Conservation (phyloP, 2,329 filamentous ascomycete genomes). For the Penicillium sp. region DNA sequence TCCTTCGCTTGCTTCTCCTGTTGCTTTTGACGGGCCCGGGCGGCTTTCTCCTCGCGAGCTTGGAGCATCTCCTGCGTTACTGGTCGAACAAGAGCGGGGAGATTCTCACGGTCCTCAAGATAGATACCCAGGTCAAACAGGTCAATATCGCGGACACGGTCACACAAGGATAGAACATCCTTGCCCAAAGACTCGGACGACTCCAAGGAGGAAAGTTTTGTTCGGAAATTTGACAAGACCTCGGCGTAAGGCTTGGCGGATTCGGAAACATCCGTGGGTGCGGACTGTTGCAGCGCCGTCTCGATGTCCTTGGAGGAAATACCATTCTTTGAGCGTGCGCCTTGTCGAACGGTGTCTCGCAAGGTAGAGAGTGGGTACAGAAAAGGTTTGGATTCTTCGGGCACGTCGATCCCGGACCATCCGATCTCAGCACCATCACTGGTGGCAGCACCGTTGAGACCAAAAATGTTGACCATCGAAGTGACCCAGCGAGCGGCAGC, state of each 20-base stretch:
- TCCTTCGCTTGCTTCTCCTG: constrained; percentile 56
- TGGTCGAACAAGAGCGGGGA: constrained; percentile 66
- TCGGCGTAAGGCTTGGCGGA: constrained; percentile 44
- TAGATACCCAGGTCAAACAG: constrained; percentile 80
- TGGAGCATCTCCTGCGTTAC: constrained; percentile 55
- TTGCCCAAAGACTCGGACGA: constrained; percentile 56
- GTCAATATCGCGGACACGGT: constrained; percentile 71
- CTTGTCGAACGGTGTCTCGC: constrained; percentile 53
- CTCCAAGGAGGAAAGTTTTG: constrained; percentile 35
- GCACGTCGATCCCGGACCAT: constrained; percentile 61
- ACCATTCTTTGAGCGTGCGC: constrained; percentile 47
- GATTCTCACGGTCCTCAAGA: constrained; percentile 69
- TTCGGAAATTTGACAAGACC: constrained; percentile 42
- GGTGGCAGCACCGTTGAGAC: constrained; percentile 50
- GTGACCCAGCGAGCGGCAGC: constrained; percentile 72
- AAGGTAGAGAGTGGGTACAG: constrained; percentile 55
- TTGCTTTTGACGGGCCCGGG: constrained; percentile 43
- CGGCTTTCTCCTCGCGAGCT: constrained; percentile 51
- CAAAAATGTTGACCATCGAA: constrained; percentile 75
- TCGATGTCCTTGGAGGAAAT: constrained; percentile 38
- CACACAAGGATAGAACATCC: constrained; percentile 68
- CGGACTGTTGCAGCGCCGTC: constrained; percentile 34
- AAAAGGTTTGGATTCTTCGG: constrained; percentile 53
- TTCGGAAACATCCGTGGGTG: constrained; percentile 22
- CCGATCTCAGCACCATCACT: constrained; percentile 47